A percentile compares a stretch with the other conserved stretches of the same genome.
These are phyloP conservation scores for Cyberlindnera mycetangii DNA, from an alignment of 805 yeast genomes.

Conservation along the genomic window DNA sequence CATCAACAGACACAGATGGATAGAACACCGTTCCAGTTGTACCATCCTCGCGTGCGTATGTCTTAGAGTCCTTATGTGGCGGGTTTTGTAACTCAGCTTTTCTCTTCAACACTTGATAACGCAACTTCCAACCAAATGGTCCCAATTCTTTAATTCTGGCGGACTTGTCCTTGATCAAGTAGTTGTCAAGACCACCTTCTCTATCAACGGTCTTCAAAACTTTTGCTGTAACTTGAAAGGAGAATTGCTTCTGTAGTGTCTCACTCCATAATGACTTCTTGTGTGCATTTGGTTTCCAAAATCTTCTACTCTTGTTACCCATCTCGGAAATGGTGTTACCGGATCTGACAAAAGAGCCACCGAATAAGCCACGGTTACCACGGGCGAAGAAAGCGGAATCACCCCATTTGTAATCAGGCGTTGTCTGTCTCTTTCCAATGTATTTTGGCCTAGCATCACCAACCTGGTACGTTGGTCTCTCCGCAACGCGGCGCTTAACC, in stretches of 20 bases:
- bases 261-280: conserved; percentile 82
- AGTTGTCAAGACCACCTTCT: conserved; percentile 94
- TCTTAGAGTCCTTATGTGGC: conserved; percentile 35
- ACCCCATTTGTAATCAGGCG: conserved; percentile 76
- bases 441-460: conserved; percentile 52
- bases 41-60: conserved; percentile 32
- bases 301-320: conserved; percentile 65
- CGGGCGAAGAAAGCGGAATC: conserved; percentile 76
- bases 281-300: conserved; percentile 84
- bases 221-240: conserved; percentile 66
- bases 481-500: conserved; percentile 45
- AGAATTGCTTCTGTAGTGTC: conserved; percentile 50
- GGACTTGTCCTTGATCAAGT: conserved; percentile 79
- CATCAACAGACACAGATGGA: conserved; percentile 37
- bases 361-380: conserved; percentile 84
- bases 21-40: conserved; percentile 44
- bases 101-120: conserved; percentile 63
- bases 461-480: conserved; percentile 40
- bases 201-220: conserved; percentile 84
- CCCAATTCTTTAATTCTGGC: conserved; percentile 93
- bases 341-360: conserved; percentile 76
- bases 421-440: conserved; percentile 42
- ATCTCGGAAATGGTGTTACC: conserved; percentile 79
- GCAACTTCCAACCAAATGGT: conserved; percentile 85
- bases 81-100: conserved; percentile 39